These are phyloP conservation scores for Galerina sulciceps DNA, from an alignment of 768 basidiomycete species.

Conservation along the genomic window DNA sequence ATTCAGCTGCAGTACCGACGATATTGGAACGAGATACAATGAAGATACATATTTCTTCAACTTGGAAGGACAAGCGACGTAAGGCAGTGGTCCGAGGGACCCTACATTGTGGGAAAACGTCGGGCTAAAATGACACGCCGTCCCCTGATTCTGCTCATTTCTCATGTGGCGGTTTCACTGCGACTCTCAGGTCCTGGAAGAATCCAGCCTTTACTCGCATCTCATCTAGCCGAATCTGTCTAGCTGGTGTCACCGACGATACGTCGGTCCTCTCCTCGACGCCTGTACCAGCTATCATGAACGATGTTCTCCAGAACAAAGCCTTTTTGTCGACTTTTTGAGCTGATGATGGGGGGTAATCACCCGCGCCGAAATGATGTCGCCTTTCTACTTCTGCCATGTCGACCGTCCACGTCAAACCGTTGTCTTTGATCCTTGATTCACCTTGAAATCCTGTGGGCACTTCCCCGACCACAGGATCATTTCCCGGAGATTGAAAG, in stretches of 20 bases:
- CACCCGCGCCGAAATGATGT: background rate
- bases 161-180: constrained; percentile 15
- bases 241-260: background rate
- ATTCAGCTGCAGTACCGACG: background rate
- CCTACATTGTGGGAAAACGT: constrained; percentile 8
- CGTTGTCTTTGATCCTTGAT: constrained; percentile 8
- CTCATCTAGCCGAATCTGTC: constrained; percentile 1
- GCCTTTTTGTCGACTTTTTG: background rate
- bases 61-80: background rate
- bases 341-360: constrained; percentile 1
- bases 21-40: background rate
- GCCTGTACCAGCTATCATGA: too few species aligned
- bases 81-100: background rate
- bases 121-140: constrained; percentile 10
- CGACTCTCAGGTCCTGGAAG: constrained; percentile 10
- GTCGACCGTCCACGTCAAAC: constrained; percentile 8
- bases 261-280: background rate
- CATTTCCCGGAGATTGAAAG: constrained; percentile 16
- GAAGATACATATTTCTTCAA: background rate
- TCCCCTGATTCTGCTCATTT: constrained; percentile 8
- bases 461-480: constrained; percentile 4
- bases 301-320: background rate
- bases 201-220: background rate
- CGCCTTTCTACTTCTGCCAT: constrained; percentile 11
- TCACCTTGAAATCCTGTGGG: constrained; percentile 2